Evolutionary conservation across 1,139 yeast species (phyloP).

Genomic region (Candida sp.): DNA sequence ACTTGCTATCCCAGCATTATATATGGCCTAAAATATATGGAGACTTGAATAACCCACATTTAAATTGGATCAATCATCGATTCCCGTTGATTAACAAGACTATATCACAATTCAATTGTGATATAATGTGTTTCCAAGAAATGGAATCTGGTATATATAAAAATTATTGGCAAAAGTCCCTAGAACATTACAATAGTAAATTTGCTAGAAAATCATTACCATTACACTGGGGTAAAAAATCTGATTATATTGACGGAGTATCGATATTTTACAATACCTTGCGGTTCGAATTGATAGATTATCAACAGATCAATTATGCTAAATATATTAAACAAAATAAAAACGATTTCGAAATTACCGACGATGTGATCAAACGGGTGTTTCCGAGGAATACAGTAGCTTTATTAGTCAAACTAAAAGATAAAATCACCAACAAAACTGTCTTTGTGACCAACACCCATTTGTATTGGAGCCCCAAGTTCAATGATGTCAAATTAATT

Average conservation of each 20-base stretch:
- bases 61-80: slow-evolving; percentile 45
- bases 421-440: slow-evolving; percentile 30
- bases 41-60: slow-evolving; percentile 41
- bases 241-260: slow-evolving; percentile 55
- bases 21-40: slow-evolving; percentile 56
- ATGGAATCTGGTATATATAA: slow-evolving; percentile 48
- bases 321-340: slow-evolving; percentile 26
- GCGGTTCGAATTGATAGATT: slow-evolving; percentile 43
- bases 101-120: slow-evolving; percentile 40
- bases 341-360: slow-evolving; percentile 30
- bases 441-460: slow-evolving; percentile 55
- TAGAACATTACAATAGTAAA: slow-evolving; percentile 38
- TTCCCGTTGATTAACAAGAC: slow-evolving; percentile 40
- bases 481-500: slow-evolving; percentile 50
- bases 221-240: slow-evolving; percentile 42
- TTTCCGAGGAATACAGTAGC: slow-evolving; percentile 56
- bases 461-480: slow-evolving; percentile 54
- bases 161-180: slow-evolving; percentile 34
- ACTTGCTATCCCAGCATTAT: slow-evolving; percentile 53
- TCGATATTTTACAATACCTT: slow-evolving; percentile 46
- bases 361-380: slow-evolving; percentile 32
- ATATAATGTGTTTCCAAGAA: slow-evolving; percentile 62
- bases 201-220: slow-evolving; percentile 49
- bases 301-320: slow-evolving; percentile 39
- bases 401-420: slow-evolving; percentile 42